Evolutionary conservation across 129 eudicot genomes (phyloP).

Genomic region (Centrapalus pauciflorus): DNA sequence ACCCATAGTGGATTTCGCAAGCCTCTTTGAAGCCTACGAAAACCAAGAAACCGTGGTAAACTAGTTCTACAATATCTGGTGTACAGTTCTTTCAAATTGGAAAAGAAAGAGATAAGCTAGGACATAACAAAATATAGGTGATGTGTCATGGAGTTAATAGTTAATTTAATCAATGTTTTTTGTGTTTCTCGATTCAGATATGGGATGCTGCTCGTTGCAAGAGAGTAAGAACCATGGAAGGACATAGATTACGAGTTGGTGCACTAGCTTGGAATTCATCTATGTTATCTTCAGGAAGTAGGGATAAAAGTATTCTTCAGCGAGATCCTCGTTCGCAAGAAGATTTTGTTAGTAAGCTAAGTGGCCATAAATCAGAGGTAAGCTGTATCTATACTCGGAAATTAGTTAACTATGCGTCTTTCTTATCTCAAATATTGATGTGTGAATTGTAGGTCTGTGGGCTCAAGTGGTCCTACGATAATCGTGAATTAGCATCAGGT

Average conservation of each 20-base stretch:
- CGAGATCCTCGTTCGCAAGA: constrained; percentile 89
- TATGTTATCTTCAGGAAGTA: constrained; percentile 85
- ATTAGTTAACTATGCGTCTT: not conserved
- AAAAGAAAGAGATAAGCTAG: too few relatives aligned
- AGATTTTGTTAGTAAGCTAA: constrained; percentile 77
- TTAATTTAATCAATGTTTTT: not conserved
- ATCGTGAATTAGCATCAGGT: constrained; percentile 95
- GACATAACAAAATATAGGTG: too few relatives aligned
- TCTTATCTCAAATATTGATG: constrained; percentile 2
- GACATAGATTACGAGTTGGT: constrained; percentile 91
- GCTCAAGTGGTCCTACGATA: constrained; percentile 95
- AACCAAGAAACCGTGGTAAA: not conserved
- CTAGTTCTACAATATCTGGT: not conserved
- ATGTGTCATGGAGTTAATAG: too few relatives aligned
- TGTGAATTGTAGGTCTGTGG: constrained; percentile 75
- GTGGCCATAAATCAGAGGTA: constrained; percentile 97
- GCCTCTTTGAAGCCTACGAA: not conserved
- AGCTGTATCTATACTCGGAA: not conserved
- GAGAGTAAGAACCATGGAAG: constrained; percentile 89
- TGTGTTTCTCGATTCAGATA: constrained; percentile 32
- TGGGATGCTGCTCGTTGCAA: constrained; percentile 97
- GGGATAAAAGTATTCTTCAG: constrained; percentile 92
- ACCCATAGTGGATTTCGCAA: not conserved
- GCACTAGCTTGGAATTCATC: constrained; percentile 97
- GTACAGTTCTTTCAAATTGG: not conserved